Evolutionary conservation across 129 eudicot genomes (phyloP).

Genomic region (Helichrysum umbraculigerum): DNA sequence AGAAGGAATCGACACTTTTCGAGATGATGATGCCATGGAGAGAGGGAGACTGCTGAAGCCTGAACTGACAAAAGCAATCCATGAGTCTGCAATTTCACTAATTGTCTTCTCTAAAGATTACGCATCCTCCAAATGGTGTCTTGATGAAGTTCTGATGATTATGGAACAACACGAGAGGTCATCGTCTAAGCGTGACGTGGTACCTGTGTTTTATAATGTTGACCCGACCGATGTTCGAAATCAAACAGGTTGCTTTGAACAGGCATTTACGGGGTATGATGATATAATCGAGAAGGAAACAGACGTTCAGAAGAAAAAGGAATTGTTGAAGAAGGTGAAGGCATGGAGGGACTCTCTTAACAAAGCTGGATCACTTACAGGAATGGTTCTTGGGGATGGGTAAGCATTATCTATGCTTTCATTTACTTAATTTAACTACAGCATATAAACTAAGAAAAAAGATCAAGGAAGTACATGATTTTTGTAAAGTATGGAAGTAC

Average conservation of each 20-base stretch:
- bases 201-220: too few species aligned
- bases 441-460: too few species aligned
- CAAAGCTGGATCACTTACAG: conserved; percentile 25
- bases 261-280: conserved; percentile 24
- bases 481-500: too few species aligned
- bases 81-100: conserved; percentile 20
- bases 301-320: conserved; percentile 10
- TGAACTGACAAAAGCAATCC: conserved; percentile 23
- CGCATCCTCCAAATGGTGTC: neutral
- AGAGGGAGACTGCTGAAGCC: conserved; percentile 14
- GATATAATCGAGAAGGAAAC: conserved; percentile 3
- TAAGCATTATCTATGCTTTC: neutral
- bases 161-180: conserved; percentile 7
- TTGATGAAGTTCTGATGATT: conserved; percentile 22
- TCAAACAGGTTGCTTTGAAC: conserved; percentile 25
- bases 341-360: conserved; percentile 29
- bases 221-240: conserved; percentile 28
- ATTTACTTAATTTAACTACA: too few species aligned
- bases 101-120: conserved; percentile 18
- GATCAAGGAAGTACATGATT: too few species aligned
- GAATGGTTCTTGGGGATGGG: conserved; percentile 27
- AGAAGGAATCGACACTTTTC: conserved; percentile 19
- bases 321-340: conserved; percentile 23
- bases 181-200: conserved; percentile 23
- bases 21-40: conserved; percentile 25